Base-by-base conservation (phyloP, 352 stramenopile species). In the Halophytophthora batemanensis region DNA sequence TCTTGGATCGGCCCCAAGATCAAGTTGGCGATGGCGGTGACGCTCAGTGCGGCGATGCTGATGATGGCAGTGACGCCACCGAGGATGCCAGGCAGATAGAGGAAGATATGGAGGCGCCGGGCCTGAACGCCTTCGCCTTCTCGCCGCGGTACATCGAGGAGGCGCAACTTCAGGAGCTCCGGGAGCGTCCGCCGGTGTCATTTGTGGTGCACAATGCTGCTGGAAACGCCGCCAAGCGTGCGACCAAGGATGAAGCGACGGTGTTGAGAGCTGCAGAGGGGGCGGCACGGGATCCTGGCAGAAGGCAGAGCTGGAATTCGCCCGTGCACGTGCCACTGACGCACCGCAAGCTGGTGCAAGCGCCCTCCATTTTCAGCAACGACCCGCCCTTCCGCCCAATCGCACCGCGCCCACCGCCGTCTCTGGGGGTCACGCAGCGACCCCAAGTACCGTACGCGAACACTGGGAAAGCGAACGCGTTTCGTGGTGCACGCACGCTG, bases 331-430 rank as follows among this genome's bases (percentile, higher is more conserved):
- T 88, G 0, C 75, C 80, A 7, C 51, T 90, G 1, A 34, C 67
- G 1, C 79, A 87, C 59, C 75, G 77, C 41, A 90, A 90, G 37
- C 50, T 86, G 29, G 73, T 90, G 43, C 51, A 75, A 18, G 45
- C 70, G 1, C 72, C 70, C 2, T 61, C 59, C 36, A 70, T 83
- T 39, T 82, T 87, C 48, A 59, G 64, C 28, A 42, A 56, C 3
- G 61, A 82, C 11, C 61, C 57, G 1, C 75, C 71, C 3, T 74
- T 77, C 35, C 62, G 61, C 28, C 72, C 70, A 0, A 52, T 70
- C 2, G 45, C 51, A 19, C 50, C 60, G 7, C 38, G 46, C 36
- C 46, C 43, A 6, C 43, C 56, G 28, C 41, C 44, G 13, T 40
- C 37, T 2, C 49, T 49, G 3, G 34, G 19, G 11, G 36, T 4